Base-by-base conservation (phyloP, 2,329 filamentous ascomycete species). In the Epichloe bromicola region DNA sequence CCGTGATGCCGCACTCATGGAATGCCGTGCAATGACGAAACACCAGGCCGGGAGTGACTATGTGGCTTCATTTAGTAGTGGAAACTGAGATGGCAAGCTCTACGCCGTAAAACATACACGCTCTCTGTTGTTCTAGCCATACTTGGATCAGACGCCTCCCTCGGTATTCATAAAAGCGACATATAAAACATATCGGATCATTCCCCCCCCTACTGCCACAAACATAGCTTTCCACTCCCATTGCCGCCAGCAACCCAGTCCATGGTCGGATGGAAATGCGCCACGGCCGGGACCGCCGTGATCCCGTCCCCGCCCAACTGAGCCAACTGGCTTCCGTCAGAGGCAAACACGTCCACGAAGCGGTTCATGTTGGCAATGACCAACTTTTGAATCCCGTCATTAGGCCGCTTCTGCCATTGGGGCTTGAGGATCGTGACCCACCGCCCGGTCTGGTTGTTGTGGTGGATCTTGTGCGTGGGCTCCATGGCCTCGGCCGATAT, bases 351-450 rank as follows among this genome's bases (percentile, higher is more conserved):
- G 62, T 98, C 93, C 1, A 97, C 88, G 59, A 96, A 97, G 1
- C 93, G 81, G 63, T 95, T 95, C 93, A 97, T 97, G 59, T 97
- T 98, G 1, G 88, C 93, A 52, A 98, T 91, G 23, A 82, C 86
- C 60, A 98, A 89, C 54, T 91, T 88, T 56, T 95, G 84, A 5
- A 94, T 81, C 7, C 83, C 83, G 53, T 93, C 88, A 36, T 76
- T 70, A 0, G 93, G 91, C 44, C 79, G 76, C 34, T 79, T 73
- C 65, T 98, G 93, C 93, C 93, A 98, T 59, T 95, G 88, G 0
- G 65, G 93, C 76, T 75, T 94, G 63, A 75, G 65, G 36, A 79
- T 95, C 0, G 88, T 95, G 0, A 96, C 89, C 88, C 88, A 96
- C 51, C 90, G 77, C 0, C 91, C 93, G 0, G 90, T 97, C 69